Conservation (phyloP, 2,329 filamentous ascomycete species). For the Penicillium sp. region DNA sequence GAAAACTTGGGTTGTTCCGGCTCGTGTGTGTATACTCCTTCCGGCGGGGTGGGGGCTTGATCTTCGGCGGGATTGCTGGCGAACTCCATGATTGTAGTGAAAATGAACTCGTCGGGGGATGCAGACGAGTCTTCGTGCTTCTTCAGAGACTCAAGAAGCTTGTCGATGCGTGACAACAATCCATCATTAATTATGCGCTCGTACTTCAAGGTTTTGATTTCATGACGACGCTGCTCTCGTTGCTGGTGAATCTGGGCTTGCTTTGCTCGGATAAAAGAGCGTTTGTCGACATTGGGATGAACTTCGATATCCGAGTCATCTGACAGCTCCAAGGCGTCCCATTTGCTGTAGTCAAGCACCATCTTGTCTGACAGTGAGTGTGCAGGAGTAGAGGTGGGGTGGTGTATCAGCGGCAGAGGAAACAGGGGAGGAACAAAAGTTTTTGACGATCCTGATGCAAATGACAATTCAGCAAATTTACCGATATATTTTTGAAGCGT, state of each 20-base stretch:
- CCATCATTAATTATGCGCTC: conserved; percentile 88
- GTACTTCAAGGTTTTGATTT: conserved; percentile 90
- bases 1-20: conserved; percentile 80
- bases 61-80: conserved; percentile 68
- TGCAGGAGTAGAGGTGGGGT: conserved; percentile 16
- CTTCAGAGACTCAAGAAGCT: conserved; percentile 70
- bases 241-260: conserved; percentile 96
- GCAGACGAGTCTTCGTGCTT: conserved; percentile 65
- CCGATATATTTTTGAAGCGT: neutral
- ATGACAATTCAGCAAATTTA: neutral
- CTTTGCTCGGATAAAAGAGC: conserved; percentile 97
- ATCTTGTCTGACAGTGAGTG: conserved; percentile 30
- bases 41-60: conserved; percentile 71
- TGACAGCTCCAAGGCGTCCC: conserved; percentile 86
- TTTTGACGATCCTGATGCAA: neutral
- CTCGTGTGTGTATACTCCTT: conserved; percentile 72
- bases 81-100: conserved; percentile 83
- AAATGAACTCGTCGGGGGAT: conserved; percentile 77
- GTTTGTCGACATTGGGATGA: conserved; percentile 97
- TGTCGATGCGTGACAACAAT: conserved; percentile 77
- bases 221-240: conserved; percentile 76
- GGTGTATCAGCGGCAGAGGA: conserved; percentile 16
- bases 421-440: conserved; percentile 12
- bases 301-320: conserved; percentile 98
- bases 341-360: conserved; percentile 64